These are phyloP conservation scores for Corymbia citriodora DNA, from an alignment of 441 rosid genomes.

Conservation along the genomic window DNA sequence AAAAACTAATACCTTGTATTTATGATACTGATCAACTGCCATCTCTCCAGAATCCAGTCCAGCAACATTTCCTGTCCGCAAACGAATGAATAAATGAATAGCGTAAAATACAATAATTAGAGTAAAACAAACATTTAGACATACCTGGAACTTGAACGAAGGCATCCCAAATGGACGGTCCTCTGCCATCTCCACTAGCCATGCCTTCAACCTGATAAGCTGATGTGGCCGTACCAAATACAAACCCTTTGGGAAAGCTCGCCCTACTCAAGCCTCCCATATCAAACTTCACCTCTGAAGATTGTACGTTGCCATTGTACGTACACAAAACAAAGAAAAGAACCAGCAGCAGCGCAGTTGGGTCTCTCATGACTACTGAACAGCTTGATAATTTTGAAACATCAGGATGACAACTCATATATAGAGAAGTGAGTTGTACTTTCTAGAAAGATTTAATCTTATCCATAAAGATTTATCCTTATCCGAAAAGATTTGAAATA, in stretches of 20 bases:
- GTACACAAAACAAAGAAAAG: not conserved
- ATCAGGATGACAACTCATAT: not conserved
- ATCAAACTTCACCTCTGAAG: not conserved
- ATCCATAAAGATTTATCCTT: not conserved
- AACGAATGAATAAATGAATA: not conserved
- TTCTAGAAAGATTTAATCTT: not conserved
- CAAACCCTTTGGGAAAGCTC: slow-evolving; percentile 4
- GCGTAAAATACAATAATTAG: not conserved
- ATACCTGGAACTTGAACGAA: not conserved
- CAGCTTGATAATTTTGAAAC: not conserved
- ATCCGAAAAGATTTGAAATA: not conserved
- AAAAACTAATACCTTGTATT: not conserved
- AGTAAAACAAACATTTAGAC: not conserved
- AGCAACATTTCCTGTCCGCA: not conserved
- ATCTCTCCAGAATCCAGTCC: not conserved
- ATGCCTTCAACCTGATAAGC: slow-evolving; percentile 5
- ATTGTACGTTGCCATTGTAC: not conserved
- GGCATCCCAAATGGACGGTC: not conserved
- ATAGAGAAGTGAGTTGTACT: not conserved
- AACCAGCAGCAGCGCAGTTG: not conserved
- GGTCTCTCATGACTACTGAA: not conserved
- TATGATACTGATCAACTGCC: not conserved
- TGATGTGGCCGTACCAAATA: slow-evolving; percentile 6
- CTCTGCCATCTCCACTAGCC: not conserved
- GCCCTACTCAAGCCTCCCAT: slow-evolving; percentile 3